Conservation (phyloP, 495 filamentous ascomycete genomes). For the Hyaloscypha hepaticicola region DNA sequence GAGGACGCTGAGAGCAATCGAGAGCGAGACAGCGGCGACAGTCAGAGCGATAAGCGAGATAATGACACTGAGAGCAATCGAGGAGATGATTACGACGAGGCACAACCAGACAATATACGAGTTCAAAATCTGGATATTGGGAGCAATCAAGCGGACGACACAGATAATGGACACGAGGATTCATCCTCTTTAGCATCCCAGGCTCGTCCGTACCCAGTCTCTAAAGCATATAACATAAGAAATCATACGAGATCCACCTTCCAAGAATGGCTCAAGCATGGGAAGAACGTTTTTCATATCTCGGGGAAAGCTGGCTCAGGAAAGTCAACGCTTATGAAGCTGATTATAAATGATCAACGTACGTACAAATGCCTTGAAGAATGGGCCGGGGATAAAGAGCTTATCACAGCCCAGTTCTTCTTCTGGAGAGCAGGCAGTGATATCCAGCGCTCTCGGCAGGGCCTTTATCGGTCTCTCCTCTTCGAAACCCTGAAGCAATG, state of each 20-base stretch:
- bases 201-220: too few relatives aligned
- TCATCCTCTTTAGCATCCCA: too few relatives aligned
- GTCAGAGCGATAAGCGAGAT: not conserved
- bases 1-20: too few relatives aligned
- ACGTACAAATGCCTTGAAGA: slow-evolving; percentile 7
- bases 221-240: too few relatives aligned
- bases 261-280: not conserved
- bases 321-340: slow-evolving; percentile 42
- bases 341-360: slow-evolving; percentile 21
- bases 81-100: too few relatives aligned
- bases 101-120: too few relatives aligned
- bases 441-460: slow-evolving; percentile 42
- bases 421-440: slow-evolving; percentile 43
- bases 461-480: slow-evolving; percentile 42
- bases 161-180: too few relatives aligned
- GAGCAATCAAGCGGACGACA: too few relatives aligned
- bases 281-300: slow-evolving; percentile 11
- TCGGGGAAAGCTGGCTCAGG: slow-evolving; percentile 38
- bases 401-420: slow-evolving; percentile 37
- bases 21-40: not conserved
- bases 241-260: not conserved
- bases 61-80: too few relatives aligned
- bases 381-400: slow-evolving; percentile 24
- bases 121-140: too few relatives aligned
- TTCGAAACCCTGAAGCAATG: slow-evolving; percentile 37